Conservation (phyloP, 2,329 filamentous ascomycete species). For the Colletotrichum falcatum region DNA sequence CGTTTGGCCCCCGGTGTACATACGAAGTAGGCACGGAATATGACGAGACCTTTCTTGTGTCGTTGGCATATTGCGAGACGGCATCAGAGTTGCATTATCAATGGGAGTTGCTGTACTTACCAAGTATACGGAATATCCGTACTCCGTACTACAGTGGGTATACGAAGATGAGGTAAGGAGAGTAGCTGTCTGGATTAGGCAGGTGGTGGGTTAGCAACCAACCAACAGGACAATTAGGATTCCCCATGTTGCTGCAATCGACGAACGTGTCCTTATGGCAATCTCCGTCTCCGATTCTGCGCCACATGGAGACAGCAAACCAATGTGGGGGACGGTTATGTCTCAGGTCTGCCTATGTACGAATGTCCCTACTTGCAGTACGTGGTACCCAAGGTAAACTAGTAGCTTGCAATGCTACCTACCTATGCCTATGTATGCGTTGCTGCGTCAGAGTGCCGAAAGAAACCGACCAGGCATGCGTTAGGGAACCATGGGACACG, state of each 20-base stretch:
- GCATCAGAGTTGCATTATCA: background rate
- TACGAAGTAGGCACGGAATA: slow-evolving; percentile 1
- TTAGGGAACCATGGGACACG: no score
- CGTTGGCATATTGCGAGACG: no score
- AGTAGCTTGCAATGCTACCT: no score
- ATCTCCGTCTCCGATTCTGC: background rate
- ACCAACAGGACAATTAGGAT: slow-evolving; percentile 4
- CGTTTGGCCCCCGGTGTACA: slow-evolving; percentile 16
- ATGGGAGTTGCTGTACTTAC: slow-evolving; percentile 15
- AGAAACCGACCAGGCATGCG: background rate
- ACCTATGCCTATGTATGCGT: no score
- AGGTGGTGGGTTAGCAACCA: slow-evolving; percentile 26
- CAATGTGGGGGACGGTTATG: background rate
- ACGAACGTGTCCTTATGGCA: slow-evolving; percentile 37
- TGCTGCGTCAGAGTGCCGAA: slow-evolving; percentile 1
- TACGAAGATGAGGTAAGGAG: slow-evolving; percentile 23
- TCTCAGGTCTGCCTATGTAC: background rate
- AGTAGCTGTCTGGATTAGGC: slow-evolving; percentile 34
- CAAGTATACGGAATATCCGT: no score
- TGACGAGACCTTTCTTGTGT: no score
- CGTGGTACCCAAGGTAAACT: no score
- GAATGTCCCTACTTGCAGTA: no score
- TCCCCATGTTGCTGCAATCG: slow-evolving; percentile 26
- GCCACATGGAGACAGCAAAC: background rate
- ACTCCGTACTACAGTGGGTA: no score